A percentile compares a stretch with the other conserved stretches of the same genome.
Conservation (phyloP, 805 yeast genomes). For the Pichia gijzeniarum region DNA sequence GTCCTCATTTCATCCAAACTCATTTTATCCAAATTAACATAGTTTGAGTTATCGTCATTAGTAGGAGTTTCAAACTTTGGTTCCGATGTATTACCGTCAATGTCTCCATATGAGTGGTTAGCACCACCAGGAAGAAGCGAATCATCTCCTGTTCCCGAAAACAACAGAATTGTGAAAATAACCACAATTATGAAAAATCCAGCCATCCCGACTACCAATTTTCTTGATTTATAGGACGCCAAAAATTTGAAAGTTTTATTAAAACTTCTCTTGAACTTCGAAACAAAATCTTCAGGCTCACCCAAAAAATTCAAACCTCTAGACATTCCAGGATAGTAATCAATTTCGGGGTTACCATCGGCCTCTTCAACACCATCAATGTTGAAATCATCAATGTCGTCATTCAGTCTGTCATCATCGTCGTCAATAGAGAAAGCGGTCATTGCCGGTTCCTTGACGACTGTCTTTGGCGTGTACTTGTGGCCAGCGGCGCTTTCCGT, state of each 20-base stretch:
- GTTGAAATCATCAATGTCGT: conserved; percentile 20
- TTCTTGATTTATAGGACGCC: conserved; percentile 1
- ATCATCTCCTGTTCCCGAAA: conserved; percentile 8
- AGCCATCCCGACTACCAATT: conserved; percentile 6
- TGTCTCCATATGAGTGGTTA: neutral
- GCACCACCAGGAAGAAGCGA: conserved; percentile 8
- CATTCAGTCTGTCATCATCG: conserved; percentile 12
- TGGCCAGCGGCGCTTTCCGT: too few species aligned
- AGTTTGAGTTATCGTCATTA: neutral
- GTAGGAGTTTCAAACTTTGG: too few species aligned
- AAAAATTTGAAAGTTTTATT: neutral
- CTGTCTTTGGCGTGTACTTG: too few species aligned
- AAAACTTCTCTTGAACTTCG: neutral
- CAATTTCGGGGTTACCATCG: conserved; percentile 3
- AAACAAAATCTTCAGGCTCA: conserved; percentile 3
- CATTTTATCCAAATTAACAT: conserved; percentile 15
- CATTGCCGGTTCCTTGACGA: neutral
- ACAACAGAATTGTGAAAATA: conserved; percentile 9
- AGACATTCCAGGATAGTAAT: conserved; percentile 11
- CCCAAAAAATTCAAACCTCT: conserved; percentile 7
- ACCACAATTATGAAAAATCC: neutral
- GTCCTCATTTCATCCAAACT: conserved; percentile 24
- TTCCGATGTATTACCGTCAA: too few species aligned
- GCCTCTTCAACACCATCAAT: conserved; percentile 8
- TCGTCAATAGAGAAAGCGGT: conserved; percentile 4